Evolutionary conservation across 345 rosid species (phyloP).

Genomic region (Bruguiera sexangula): DNA sequence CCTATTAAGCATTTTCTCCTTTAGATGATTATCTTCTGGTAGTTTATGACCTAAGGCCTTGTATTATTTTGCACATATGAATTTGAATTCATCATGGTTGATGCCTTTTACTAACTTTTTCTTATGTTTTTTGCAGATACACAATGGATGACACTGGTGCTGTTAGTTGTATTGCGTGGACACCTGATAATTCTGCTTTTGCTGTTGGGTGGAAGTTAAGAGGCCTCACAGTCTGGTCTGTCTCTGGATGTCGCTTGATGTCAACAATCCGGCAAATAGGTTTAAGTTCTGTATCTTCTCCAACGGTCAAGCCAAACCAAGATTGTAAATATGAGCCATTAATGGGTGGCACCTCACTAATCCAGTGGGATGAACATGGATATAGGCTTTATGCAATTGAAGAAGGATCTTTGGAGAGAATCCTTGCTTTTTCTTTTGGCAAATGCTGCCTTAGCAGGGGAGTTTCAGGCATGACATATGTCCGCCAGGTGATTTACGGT

Average conservation of each 20-base stretch:
- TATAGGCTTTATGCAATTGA: slow-evolving; percentile 87
- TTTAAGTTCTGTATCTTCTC: slow-evolving; percentile 78
- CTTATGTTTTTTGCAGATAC: slow-evolving; percentile 52
- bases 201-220: slow-evolving; percentile 98
- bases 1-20: not conserved
- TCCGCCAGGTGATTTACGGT: slow-evolving; percentile 91
- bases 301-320: slow-evolving; percentile 61
- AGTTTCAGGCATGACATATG: slow-evolving; percentile 88
- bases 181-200: slow-evolving; percentile 96
- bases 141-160: slow-evolving; percentile 89
- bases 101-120: slow-evolving; percentile 6
- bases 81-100: slow-evolving; percentile 6
- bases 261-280: slow-evolving; percentile 95
- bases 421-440: slow-evolving; percentile 90
- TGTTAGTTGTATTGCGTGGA: slow-evolving; percentile 93
- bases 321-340: slow-evolving; percentile 82
- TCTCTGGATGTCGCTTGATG: slow-evolving; percentile 97
- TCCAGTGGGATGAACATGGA: slow-evolving; percentile 98
- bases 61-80: not conserved
- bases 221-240: slow-evolving; percentile 97
- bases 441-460: slow-evolving; percentile 94
- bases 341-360: slow-evolving; percentile 75
- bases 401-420: slow-evolving; percentile 75
- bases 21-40: slow-evolving; percentile 2
- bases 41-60: not conserved